Base-by-base conservation (phyloP, 352 stramenopile genomes). In the Phytophthora multivora region DNA sequence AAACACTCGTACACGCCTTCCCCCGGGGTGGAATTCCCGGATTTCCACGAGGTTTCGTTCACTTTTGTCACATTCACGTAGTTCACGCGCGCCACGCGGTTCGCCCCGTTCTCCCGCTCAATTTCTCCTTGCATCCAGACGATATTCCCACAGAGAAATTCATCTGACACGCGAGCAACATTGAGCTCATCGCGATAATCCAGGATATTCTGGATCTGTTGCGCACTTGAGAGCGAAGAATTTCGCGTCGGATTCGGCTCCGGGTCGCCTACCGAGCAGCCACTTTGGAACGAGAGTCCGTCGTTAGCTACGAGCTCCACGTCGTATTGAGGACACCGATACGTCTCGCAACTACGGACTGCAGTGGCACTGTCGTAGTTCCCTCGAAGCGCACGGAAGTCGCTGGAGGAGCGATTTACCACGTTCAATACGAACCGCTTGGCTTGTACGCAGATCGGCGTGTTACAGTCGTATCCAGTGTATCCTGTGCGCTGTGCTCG, bases 401-500 rank as follows among this genome's bases (percentile, higher is more conserved):
- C 18, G 11, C 46, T 69, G 3, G 70, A 51, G 0, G 39, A 61
- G 12, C 64, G 51, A 6, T 53, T 58, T 12, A 62, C 59, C 6
- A 95, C 84, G 66, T 98, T 98, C 48, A 97, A 74, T 5, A 96
- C 73, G 52, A 98, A 99, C 3, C 50, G 59, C 45, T 98, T 75
- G 13, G 92, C 93, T 45, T 91, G 90, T 5, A 93, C 98, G 61
- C 97, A 99, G 43, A 99, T 98, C 9, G 97, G 97, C 28, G 90
- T 98, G 51, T 88, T 90, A 77, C 97, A 99, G 66, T 99, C 97
- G 65, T 97, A 99, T 5, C 97, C 97, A 13, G 96, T 99, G 68
- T 83, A 93, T 1, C 97, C 97, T 7, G 96, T 99, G 59, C 88
- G 51, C 56, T 98, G 93, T 4, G 95, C 81, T 28, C 23, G 21